Evolutionary conservation across 177 flowering plant genomes (phyloP), one percentile per base, ranked within the genome.

Genomic region (Vitis hybrid): DNA sequence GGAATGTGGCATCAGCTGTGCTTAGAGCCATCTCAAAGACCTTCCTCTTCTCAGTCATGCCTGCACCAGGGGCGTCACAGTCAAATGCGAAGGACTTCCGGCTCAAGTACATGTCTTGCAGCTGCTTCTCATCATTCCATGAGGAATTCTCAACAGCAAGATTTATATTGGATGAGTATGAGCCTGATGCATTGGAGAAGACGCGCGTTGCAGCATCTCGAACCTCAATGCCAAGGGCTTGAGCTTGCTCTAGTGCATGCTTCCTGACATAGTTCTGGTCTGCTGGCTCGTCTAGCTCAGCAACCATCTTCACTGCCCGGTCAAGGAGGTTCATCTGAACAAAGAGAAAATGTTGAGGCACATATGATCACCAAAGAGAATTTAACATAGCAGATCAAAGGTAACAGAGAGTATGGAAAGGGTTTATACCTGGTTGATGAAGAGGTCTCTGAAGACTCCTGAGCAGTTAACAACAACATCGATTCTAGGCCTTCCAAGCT

Each of bases 391-490:
- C 3, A 2, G 1, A 11, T 56, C 1, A 8, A 46, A 27, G 13
- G 18, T 57, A 48, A 51, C 9, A 14, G 18, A 57, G 21, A 53
- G 57, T 7, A 4, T 4, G 12, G 15, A 11, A 58, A 24, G 9
- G 0, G 18, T 35, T 53, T 30, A 32, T 84, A 92, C 99, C 98
- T 96, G 98, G 79, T 96, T 96, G 75, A 96, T 96, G 80, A 96
- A 96, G 61, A 96, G 93, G 70, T 96, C 99, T 78, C 98, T 87
- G 84, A 96, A 96, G 3, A 96, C 99, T 57, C 99, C 99, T 10
- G 99, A 96, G 83, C 99, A 96, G 53, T 96, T 96, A 46, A 96
- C 99, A 62, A 96, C 98, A 48, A 96, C 99, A 84, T 96, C 98
- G 67, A 96, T 79, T 78, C 99, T 89, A 41, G 99, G 99, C 79